Conservation (phyloP, 2,329 filamentous ascomycete species). For the Ophiostoma montium region DNA sequence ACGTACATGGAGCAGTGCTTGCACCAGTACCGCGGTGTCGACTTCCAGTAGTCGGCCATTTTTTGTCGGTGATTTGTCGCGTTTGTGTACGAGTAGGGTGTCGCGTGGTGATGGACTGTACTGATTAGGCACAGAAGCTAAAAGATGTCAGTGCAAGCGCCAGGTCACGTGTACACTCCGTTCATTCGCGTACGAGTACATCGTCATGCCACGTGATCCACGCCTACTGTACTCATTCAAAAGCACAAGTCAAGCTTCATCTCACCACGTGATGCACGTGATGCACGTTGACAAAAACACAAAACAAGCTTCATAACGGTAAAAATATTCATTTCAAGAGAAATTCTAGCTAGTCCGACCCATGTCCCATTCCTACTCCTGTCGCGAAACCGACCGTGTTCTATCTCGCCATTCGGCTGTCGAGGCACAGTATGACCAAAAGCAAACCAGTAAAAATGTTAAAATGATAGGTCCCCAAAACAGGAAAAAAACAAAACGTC, state of each 20-base stretch:
- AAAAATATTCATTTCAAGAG: no score
- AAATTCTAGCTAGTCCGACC: no score
- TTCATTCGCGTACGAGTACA: no score
- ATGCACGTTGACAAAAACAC: no score
- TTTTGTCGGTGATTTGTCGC: constrained; percentile 24
- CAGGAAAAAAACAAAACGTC: background rate
- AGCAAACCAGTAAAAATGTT: background rate
- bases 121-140: no score
- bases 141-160: no score
- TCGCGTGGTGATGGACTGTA: background rate
- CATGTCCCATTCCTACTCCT: background rate
- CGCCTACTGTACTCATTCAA: no score
- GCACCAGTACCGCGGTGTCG: constrained; percentile 95
- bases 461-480: background rate
- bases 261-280: no score
- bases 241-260: no score
- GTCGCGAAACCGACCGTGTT: background rate
- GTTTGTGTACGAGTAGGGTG: background rate
- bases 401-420: background rate
- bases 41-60: constrained; percentile 99
- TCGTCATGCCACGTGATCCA: no score
- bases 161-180: no score
- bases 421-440: background rate
- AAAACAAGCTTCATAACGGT: no score
- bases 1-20: constrained; percentile 89